Evolutionary conservation across 78 protist species (phyloP), one percentile per base, ranked within the genome.

Genomic region (Salpingoeca rosetta): DNA sequence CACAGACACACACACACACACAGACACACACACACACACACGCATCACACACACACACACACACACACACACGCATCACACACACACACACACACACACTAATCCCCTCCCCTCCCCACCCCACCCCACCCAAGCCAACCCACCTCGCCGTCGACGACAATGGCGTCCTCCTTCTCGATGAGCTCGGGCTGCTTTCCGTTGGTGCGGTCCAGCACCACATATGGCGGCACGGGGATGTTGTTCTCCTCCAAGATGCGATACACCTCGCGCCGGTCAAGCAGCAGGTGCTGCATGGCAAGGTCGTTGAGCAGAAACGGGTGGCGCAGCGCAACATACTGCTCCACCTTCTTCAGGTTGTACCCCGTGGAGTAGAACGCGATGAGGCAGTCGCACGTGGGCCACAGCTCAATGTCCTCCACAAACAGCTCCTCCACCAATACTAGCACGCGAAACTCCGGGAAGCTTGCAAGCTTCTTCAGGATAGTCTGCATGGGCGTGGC

Each of bases 371-470:
- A 92, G 89, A 93, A 94, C 28, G 92, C 36, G 56, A 94, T 82
- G 57, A 94, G 87, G 35, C 82, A 83, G 39, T 94, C 92, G 85
- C 89, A 85, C 39, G 44, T 35, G 56, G 97, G 97, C 97, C 97
- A 94, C 44, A 90, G 51, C 37, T 91, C 88, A 17, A 92, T 85
- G 31, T 86, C 27, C 31, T 78, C 38, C 41, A 92, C 76, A 24
- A 92, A 73, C 35, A 42, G 51, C 35, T 82, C 35, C 41, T 38
- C 31, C 2, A 37, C 28, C 44, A 37, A 7, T 12, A 37, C 81
- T 10, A n/a, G 2, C 17, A 26, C 39, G 0, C 22, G 2, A 26
- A 81, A 36, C 77, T 35, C 26, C 12, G 77, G 38, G 12, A 28
- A 73, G 12, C 12, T 10, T 7, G 36, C 77, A 10, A 35, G 7